These are phyloP conservation scores for Lecanicillium sp. DNA, from an alignment of 2,329 filamentous ascomycete species.

Conservation along the genomic window DNA sequence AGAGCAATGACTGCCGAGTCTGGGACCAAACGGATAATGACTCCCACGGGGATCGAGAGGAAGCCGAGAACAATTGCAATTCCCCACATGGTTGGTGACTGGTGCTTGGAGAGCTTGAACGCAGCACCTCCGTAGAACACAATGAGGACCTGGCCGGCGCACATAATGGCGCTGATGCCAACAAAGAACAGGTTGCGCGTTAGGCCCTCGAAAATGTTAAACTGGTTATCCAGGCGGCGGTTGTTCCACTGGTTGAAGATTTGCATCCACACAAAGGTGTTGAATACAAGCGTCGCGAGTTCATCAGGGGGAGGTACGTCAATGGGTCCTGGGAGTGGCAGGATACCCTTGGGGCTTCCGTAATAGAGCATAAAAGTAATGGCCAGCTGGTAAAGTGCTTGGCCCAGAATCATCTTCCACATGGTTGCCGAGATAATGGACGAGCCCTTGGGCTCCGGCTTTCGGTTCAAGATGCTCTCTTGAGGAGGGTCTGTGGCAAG, in stretches of 20 bases:
- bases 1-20: constrained; percentile 55
- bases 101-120: constrained; percentile 57
- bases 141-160: constrained; percentile 83
- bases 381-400: constrained; percentile 81
- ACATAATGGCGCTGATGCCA: constrained; percentile 76
- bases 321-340: constrained; percentile 40
- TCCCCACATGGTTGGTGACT: constrained; percentile 75
- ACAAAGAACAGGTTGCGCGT: constrained; percentile 84
- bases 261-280: constrained; percentile 99
- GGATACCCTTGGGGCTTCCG: constrained; percentile 39
- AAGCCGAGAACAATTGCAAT: constrained; percentile 78
- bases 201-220: constrained; percentile 93
- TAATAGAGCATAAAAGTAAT: constrained; percentile 79
- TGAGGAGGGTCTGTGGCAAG: constrained; percentile 87
- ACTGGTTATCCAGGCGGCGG: constrained; percentile 84
- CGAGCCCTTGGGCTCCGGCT: constrained; percentile 51
- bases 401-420: constrained; percentile 99
- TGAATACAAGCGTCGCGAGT: constrained; percentile 82
- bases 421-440: constrained; percentile 77
- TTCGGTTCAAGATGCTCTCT: constrained; percentile 70
- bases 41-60: constrained; percentile 77
- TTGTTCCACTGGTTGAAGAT: constrained; percentile 99
- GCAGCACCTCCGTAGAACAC: constrained; percentile 77
- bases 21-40: constrained; percentile 74
- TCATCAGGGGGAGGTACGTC: constrained; percentile 31